Evolutionary conservation across 495 filamentous ascomycete genomes (phyloP).

Genomic region (Hyaloscypha variabilis): DNA sequence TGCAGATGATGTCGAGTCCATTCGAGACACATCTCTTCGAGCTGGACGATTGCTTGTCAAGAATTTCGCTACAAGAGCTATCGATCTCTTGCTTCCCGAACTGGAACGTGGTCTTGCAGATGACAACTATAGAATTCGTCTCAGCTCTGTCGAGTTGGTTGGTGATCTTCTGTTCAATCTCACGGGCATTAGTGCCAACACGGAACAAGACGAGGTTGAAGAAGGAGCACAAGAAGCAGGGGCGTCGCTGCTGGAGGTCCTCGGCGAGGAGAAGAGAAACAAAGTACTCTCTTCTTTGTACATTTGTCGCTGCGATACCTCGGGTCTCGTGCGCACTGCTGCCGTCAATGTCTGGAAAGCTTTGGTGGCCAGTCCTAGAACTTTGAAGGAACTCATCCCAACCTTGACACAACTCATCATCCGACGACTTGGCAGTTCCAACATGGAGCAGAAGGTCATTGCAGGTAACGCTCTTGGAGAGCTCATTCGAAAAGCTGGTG

Average conservation of each 20-base stretch:
- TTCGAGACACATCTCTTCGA: constrained; percentile 89
- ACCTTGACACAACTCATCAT: constrained; percentile 94
- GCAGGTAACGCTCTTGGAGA: constrained; percentile 96
- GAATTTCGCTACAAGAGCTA: constrained; percentile 93
- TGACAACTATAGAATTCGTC: constrained; percentile 92
- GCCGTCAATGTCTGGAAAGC: constrained; percentile 96
- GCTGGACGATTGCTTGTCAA: constrained; percentile 94
- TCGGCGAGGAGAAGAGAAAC: constrained; percentile 93
- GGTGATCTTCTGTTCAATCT: constrained; percentile 97
- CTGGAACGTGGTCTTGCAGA: constrained; percentile 94
- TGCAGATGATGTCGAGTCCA: constrained; percentile 93
- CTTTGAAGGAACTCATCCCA: constrained; percentile 91
- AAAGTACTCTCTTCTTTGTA: constrained; percentile 94
- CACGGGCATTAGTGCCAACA: constrained; percentile 86
- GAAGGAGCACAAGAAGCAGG: constrained; percentile 80
- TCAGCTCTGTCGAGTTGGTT: constrained; percentile 96
- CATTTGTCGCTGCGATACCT: constrained; percentile 97
- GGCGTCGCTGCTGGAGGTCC: constrained; percentile 86
- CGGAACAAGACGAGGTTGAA: constrained; percentile 81
- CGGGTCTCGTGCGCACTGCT: constrained; percentile 85
- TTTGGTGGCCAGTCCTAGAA: constrained; percentile 87
- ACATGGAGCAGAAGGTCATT: constrained; percentile 98
- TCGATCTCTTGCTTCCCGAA: constrained; percentile 91
- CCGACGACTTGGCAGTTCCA: constrained; percentile 88
- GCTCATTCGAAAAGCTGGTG: constrained; percentile 93